Conservation (phyloP, 129 eudicot species). For the Pittosporum tobira region DNA sequence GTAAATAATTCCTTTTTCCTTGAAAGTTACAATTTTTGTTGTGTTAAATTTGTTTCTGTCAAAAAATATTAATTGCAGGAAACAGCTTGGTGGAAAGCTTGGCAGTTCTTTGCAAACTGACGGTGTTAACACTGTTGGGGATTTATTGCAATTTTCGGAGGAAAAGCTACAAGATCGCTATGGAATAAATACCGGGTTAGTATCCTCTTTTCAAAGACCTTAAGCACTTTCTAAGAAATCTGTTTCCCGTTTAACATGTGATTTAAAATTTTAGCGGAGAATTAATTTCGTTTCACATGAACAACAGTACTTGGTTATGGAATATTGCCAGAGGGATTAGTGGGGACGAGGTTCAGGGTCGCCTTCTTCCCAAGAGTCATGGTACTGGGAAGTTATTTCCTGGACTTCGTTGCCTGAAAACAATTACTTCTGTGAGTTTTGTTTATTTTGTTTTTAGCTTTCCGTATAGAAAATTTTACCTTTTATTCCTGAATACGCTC, state of each 20-base stretch:
- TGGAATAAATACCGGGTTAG: slow-evolving; percentile 88
- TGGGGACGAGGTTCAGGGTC: slow-evolving; percentile 96
- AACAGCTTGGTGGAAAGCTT: slow-evolving; percentile 98
- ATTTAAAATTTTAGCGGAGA: neutral
- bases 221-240: neutral
- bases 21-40: neutral
- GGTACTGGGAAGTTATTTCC: slow-evolving; percentile 93
- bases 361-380: slow-evolving; percentile 87
- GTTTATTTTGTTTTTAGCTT: too few relatives aligned
- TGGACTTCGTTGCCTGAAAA: slow-evolving; percentile 61
- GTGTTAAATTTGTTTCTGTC: neutral
- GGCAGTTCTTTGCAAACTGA: slow-evolving; percentile 74
- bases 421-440: slow-evolving; percentile 45
- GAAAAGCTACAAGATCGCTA: slow-evolving; percentile 70
- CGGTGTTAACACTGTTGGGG: slow-evolving; percentile 79
- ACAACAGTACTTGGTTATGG: slow-evolving; percentile 88
- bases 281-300: slow-evolving; percentile 5
- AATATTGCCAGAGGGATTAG: slow-evolving; percentile 79
- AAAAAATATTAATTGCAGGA: slow-evolving; percentile 40
- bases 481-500: neutral
- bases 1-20: neutral
- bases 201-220: neutral
- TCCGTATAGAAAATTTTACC: neutral
- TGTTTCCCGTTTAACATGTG: neutral
- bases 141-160: slow-evolving; percentile 66